These are phyloP conservation scores for Debaryomyces singareniensis DNA, from an alignment of 1,139 yeast species.

Conservation along the genomic window DNA sequence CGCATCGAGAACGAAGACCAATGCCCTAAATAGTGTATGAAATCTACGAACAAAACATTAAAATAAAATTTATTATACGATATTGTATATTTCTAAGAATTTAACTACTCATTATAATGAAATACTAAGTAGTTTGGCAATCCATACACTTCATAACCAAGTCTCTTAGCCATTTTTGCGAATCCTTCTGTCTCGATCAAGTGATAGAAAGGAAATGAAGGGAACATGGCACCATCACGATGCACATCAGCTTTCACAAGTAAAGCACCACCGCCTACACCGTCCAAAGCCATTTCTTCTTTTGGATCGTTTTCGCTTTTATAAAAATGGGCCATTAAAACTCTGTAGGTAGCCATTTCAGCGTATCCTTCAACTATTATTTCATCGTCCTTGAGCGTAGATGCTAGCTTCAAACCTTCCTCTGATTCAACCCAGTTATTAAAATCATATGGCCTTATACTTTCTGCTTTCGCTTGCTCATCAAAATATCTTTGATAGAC, in stretches of 20 bases:
- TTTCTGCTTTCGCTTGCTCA: slow-evolving; percentile 46
- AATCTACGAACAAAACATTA: background rate
- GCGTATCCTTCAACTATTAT: slow-evolving; percentile 89
- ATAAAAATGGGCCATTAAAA: slow-evolving; percentile 89
- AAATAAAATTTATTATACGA: background rate
- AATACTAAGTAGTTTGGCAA: slow-evolving; percentile 90
- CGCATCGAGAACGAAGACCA: background rate
- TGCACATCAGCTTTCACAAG: slow-evolving; percentile 96
- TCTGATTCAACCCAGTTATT: slow-evolving; percentile 96
- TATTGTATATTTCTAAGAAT: background rate
- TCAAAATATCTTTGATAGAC: slow-evolving; percentile 79
- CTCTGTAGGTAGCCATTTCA: slow-evolving; percentile 89
- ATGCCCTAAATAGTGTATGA: too few species aligned
- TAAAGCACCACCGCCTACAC: slow-evolving; percentile 97
- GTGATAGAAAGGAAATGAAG: slow-evolving; percentile 95
- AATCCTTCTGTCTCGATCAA: slow-evolving; percentile 97
- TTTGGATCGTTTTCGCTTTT: slow-evolving; percentile 54
- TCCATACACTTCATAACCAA: slow-evolving; percentile 88
- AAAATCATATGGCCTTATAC: slow-evolving; percentile 84
- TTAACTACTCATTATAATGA: slow-evolving; percentile 64
- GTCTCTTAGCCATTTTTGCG: slow-evolving; percentile 94
- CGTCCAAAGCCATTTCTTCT: slow-evolving; percentile 78
- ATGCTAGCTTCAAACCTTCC: slow-evolving; percentile 72
- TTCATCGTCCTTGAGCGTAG: slow-evolving; percentile 72
- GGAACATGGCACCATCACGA: slow-evolving; percentile 99